Percentiles rank a stretch among this genome's conserved stretches.
These are phyloP conservation scores for Cylindrotheca closterium DNA, from an alignment of 108 stramenopile species.

Conservation along the genomic window DNA sequence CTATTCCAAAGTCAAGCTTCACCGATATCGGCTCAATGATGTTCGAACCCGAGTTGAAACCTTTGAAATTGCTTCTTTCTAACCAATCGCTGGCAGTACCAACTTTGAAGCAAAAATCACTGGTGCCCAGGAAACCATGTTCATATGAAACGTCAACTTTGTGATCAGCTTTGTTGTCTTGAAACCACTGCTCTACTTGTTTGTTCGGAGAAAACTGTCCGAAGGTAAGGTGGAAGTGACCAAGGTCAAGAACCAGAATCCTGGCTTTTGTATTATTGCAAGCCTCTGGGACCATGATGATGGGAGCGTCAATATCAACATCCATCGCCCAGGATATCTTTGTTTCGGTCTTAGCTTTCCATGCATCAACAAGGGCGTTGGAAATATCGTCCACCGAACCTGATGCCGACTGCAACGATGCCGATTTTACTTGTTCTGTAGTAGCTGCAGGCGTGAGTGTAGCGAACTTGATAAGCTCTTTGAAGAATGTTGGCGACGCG, in stretches of 20 bases:
- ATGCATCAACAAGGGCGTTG: slow-evolving; percentile 68
- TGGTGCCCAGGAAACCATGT: slow-evolving; percentile 44
- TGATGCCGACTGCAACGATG: slow-evolving; percentile 58
- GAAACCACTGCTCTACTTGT: slow-evolving; percentile 62
- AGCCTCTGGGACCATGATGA: slow-evolving; percentile 73
- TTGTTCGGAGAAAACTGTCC: slow-evolving; percentile 41
- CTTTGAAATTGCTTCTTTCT: not conserved
- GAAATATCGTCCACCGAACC: slow-evolving; percentile 80
- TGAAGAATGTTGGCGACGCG: slow-evolving; percentile 60
- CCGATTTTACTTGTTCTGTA: slow-evolving; percentile 45
- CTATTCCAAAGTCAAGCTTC: slow-evolving; percentile 61
- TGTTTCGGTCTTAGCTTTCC: slow-evolving; percentile 70
- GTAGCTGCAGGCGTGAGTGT: not conserved
- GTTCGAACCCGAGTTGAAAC: slow-evolving; percentile 2
- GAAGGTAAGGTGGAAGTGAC: slow-evolving; percentile 63
- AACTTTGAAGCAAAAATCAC: slow-evolving; percentile 36
- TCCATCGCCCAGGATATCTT: slow-evolving; percentile 73
- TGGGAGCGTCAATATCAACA: slow-evolving; percentile 74
- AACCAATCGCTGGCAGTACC: slow-evolving; percentile 27
- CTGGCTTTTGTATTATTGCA: slow-evolving; percentile 55
- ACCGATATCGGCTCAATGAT: slow-evolving; percentile 75
- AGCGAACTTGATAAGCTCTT: slow-evolving; percentile 63
- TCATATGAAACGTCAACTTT: slow-evolving; percentile 34
- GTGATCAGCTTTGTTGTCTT: slow-evolving; percentile 19
- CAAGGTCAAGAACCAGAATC: slow-evolving; percentile 76